Conservation (phyloP, 805 yeast species). For the Metschnikowia noctiluminum region DNA sequence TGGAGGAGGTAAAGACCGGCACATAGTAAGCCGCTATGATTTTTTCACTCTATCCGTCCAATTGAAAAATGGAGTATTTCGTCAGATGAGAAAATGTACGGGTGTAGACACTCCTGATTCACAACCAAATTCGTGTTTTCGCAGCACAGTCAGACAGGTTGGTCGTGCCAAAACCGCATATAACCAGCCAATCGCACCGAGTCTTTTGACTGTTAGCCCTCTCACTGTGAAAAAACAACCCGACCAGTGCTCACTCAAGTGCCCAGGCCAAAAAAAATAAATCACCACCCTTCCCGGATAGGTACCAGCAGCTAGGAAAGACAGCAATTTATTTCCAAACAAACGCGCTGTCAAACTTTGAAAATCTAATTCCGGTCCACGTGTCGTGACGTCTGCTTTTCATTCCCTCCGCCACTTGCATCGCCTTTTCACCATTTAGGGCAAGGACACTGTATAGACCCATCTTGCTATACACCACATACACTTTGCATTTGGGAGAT, state of each 20-base stretch:
- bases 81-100: not conserved
- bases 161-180: slow-evolving; percentile 16
- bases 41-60: not conserved
- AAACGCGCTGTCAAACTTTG: not conserved
- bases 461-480: slow-evolving; percentile 1
- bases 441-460: slow-evolving; percentile 2
- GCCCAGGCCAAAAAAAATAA: slow-evolving; percentile 1
- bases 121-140: not conserved
- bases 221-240: slow-evolving; percentile 5
- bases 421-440: not conserved
- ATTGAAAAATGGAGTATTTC: not conserved
- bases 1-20: not conserved
- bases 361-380: not conserved
- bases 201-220: slow-evolving; percentile 17
- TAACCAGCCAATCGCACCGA: slow-evolving; percentile 21
- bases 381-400: not conserved
- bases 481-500: slow-evolving; percentile 4
- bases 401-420: not conserved
- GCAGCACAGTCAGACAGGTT: not conserved
- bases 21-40: not conserved
- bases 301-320: slow-evolving; percentile 5
- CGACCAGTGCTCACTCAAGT: slow-evolving; percentile 8
- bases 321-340: not conserved
- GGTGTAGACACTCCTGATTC: not conserved
- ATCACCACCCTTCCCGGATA: slow-evolving; percentile 7